Conservation (phyloP, 2,329 filamentous ascomycete species). For the Aspergillus sp. region DNA sequence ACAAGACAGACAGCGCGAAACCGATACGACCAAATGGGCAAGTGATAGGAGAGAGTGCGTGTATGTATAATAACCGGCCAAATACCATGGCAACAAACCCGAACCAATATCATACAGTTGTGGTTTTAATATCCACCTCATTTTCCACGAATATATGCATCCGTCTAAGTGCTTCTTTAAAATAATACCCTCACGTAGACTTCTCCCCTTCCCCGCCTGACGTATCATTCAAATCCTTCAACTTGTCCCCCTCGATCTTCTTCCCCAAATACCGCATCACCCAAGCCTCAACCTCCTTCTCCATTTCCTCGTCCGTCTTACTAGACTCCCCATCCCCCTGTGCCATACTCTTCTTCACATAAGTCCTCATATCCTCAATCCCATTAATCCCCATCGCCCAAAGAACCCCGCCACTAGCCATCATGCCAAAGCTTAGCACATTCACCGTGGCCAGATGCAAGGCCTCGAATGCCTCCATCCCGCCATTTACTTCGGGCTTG, state of each 20-base stretch:
- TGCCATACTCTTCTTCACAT: conserved; percentile 58
- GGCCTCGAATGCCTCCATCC: conserved; percentile 76
- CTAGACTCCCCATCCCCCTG: conserved; percentile 47
- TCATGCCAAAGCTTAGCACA: conserved; percentile 71
- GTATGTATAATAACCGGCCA: background rate
- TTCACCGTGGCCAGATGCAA: conserved; percentile 86
- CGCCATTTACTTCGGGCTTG: conserved; percentile 56
- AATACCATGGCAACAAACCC: background rate
- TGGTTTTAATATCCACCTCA: background rate
- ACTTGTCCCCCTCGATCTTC: conserved; percentile 45
- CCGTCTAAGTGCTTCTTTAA: conserved; percentile 3
- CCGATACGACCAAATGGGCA: conserved; percentile 45
- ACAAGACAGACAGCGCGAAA: conserved; percentile 49
- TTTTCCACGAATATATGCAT: background rate
- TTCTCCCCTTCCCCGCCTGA: conserved; percentile 27
- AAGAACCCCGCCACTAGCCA: conserved; percentile 69
- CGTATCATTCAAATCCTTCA: conserved; percentile 40
- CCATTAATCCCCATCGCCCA: conserved; percentile 76
- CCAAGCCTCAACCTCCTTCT: conserved; percentile 57
- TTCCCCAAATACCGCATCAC: conserved; percentile 49
- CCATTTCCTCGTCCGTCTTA: conserved; percentile 47
- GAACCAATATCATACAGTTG: background rate
- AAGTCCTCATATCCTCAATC: conserved; percentile 63
- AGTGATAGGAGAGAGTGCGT: conserved; percentile 2
- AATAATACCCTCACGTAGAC: background rate